Evolutionary conservation across 305 asterid genomes (phyloP).

Genomic region (Fraxinus nigra): DNA sequence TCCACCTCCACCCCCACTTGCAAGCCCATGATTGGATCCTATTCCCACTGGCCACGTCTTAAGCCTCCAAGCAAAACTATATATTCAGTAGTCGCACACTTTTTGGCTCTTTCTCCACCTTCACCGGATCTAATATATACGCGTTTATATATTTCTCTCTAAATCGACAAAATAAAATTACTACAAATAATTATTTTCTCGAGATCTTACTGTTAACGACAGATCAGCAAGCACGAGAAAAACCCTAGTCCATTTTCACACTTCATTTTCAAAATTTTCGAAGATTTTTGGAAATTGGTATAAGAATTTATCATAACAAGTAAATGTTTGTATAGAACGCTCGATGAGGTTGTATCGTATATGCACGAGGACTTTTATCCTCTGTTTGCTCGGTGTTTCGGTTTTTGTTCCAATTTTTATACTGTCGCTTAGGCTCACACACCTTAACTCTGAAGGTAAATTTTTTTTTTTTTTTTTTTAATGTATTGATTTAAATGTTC

Average conservation of each 20-base stretch:
- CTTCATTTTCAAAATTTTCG: neutral
- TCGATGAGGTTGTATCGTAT: slow-evolving; percentile 57
- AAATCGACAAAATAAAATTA: neutral
- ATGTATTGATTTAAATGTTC: neutral
- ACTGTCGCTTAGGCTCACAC: slow-evolving; percentile 56
- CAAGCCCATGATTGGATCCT: slow-evolving; percentile 28
- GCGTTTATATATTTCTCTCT: neutral
- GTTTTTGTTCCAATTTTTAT: slow-evolving; percentile 60
- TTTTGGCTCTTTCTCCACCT: slow-evolving; percentile 38
- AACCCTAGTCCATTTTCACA: slow-evolving; percentile 33
- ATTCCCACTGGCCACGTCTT: slow-evolving; percentile 24
- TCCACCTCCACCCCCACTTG: neutral
- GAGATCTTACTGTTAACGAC: slow-evolving; percentile 27
- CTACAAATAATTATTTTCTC: slow-evolving; percentile 11
- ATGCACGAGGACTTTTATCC: slow-evolving; percentile 77
- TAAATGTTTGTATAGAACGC: slow-evolving; percentile 21
- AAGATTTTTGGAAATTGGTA: slow-evolving; percentile 13
- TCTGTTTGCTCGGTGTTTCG: slow-evolving; percentile 63
- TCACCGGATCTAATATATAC: slow-evolving; percentile 15
- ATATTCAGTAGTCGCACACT: neutral
- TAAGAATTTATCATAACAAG: slow-evolving; percentile 15
- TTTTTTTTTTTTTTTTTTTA: neutral
- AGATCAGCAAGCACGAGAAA: slow-evolving; percentile 1
- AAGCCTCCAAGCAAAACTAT: slow-evolving; percentile 20
- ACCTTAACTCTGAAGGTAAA: slow-evolving; percentile 50